Base-by-base conservation (phyloP, 495 filamentous ascomycete genomes). In the Penicillium paxilli region DNA sequence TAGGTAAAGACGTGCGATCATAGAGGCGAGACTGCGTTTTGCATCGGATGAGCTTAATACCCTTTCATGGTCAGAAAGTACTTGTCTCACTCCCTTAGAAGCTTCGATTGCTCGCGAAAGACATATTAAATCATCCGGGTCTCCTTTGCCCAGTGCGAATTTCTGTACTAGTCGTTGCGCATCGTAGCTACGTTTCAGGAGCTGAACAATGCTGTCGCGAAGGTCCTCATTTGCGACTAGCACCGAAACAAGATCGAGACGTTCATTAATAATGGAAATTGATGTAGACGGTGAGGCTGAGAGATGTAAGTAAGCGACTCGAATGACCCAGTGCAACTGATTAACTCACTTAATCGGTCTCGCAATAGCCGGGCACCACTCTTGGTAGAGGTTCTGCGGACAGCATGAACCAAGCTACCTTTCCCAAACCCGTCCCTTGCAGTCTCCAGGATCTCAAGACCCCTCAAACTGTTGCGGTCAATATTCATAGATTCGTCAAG, bases 111-210 rank as follows among this genome's bases (percentile, higher is more conserved):
- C 95, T 48, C 81, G 83, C 4, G 89, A 89, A 11, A 99, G 77
- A 19, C 82, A 85, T 16, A 98, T 76, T 21, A 99, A 76, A 63
- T 98, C 94, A 67, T 97, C 93, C n/a, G 93, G 78, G 58, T 96
- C 90, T n/a, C 93, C 94, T 45, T 89, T 82, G 14, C 92, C 92
- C 8, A 97, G 76, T 2, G 93, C 87, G 59, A 99, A 96, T 55
- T 91, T 96, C 64, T 97, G 93, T 1, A 96, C 84, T 30, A 98
- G 79, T 5, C 95, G 87, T 54, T 95, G 87, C 6, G 90, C 88
- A 65, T 99, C 94, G 53, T 91, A 86, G 56, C 84, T 92, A 28
- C 82, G 80, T 58, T 86, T 84, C 6, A 98, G 76, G n/a, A 92
- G 71, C 19, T 77, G 62, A 0, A 80, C 70, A 12, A 95, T 73